Percentiles rank a stretch among this genome's conserved stretches.
phyloP scores from a whole-genome alignment of 2,329 filamentous ascomycete species.

The Fusarium sp. region DNA sequence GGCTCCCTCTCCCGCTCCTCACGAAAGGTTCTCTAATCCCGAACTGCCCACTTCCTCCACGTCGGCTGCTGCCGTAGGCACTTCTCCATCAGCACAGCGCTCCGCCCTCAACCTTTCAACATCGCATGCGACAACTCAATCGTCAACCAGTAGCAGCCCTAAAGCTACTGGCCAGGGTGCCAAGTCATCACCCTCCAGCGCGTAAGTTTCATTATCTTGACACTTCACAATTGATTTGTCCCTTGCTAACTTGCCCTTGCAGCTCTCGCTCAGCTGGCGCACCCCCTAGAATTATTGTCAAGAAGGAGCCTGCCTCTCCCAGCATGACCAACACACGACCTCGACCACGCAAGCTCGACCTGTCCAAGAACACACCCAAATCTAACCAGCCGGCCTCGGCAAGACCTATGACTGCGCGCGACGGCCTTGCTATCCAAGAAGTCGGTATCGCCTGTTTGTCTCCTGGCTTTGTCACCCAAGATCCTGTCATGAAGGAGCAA shows the following conservation, averaged over 20 bases:
- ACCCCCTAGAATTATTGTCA: constrained; percentile 87
- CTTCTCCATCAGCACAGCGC: constrained; percentile 62
- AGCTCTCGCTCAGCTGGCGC: constrained; percentile 53
- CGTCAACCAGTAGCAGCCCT: constrained; percentile 68
- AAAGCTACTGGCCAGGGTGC: constrained; percentile 55
- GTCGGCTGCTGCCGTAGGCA: constrained; percentile 50
- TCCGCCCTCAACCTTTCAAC: constrained; percentile 53
- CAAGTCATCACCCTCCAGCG: constrained; percentile 70
- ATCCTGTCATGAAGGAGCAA: constrained; percentile 96
- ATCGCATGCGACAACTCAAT: constrained; percentile 60
- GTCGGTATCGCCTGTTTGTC: constrained; percentile 95
- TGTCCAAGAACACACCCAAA: constrained; percentile 73
- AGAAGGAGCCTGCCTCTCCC: constrained; percentile 94
- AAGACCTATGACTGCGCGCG: constrained; percentile 82
- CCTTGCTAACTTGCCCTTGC: constrained; percentile 28
- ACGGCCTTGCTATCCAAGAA: constrained; percentile 87
- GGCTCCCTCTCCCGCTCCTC: constrained; percentile 75
- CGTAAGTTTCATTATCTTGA: constrained; percentile 62
- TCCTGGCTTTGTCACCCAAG: constrained; percentile 94
- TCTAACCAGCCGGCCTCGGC: constrained; percentile 70
- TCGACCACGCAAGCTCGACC: constrained; percentile 80
- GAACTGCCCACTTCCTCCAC: constrained; percentile 59
- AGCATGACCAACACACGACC: constrained; percentile 80
- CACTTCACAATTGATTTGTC: constrained; percentile 20
- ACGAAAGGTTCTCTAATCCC: constrained; percentile 71